Conservation (phyloP, 2,329 filamentous ascomycete species). For the Chalaropsis ovoidea region DNA sequence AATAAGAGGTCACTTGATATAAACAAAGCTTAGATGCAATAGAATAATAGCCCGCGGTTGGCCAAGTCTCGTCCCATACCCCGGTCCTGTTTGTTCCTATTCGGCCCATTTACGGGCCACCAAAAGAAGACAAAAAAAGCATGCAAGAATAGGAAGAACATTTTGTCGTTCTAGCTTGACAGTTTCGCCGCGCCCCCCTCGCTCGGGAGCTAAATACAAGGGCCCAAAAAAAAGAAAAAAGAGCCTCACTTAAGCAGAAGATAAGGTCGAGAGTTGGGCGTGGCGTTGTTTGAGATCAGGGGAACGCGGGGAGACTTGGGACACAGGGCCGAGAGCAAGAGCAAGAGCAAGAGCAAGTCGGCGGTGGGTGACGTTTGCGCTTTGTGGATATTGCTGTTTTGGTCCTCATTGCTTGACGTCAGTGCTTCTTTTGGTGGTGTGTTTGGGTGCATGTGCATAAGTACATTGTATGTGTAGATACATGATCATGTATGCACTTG, state of each 20-base stretch:
- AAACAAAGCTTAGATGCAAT: conserved; percentile 11
- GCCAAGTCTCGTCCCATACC: conserved; percentile 13
- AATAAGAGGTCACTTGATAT: background rate
- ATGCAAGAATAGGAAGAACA: background rate
- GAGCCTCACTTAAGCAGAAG: no score
- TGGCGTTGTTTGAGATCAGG: no score
- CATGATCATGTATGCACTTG: no score
- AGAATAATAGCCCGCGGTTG: conserved; percentile 6
- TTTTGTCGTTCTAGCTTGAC: background rate
- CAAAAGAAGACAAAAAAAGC: background rate
- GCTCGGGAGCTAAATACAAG: no score
- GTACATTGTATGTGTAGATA: background rate
- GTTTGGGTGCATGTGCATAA: background rate
- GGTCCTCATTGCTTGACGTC: background rate
- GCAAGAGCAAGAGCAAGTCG: no score
- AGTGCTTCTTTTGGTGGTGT: background rate
- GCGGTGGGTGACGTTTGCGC: no score
- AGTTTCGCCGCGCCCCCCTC: no score
- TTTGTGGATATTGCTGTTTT: background rate
- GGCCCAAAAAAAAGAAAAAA: no score
- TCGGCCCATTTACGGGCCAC: conserved; percentile 26
- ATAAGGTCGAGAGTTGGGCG: no score
- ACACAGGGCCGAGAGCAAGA: no score
- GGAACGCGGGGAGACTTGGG: no score
- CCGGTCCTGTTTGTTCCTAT: conserved; percentile 20